phyloP scores from a whole-genome alignment of 2,329 filamentous ascomycete species.

The Cryphonectria naterciae region DNA sequence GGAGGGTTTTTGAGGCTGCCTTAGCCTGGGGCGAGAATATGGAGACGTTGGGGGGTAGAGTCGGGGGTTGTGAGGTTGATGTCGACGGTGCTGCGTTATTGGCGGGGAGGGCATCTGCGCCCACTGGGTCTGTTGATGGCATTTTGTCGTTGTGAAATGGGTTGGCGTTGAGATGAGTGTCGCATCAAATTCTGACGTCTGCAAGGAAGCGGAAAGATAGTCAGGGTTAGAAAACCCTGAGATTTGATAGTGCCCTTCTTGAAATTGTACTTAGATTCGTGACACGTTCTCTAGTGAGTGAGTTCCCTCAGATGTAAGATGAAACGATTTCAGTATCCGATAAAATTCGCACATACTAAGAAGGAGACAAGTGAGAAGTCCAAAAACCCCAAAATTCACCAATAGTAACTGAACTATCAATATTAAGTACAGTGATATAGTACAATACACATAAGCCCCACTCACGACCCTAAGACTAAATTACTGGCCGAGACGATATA shows the following conservation, averaged over 20 bases:
- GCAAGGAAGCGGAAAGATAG: neutral
- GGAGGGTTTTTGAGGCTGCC: conserved; percentile 24
- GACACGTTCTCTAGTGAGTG: too few relatives aligned
- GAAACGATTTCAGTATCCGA: too few relatives aligned
- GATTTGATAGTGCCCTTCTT: neutral
- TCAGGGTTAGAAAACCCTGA: conserved; percentile 13
- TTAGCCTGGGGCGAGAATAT: conserved; percentile 31
- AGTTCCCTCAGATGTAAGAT: too few relatives aligned
- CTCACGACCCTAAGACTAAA: too few relatives aligned
- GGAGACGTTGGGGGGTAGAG: conserved; percentile 32
- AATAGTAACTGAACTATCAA: neutral
- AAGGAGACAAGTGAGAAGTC: neutral
- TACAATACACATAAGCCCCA: neutral
- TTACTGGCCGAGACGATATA: conserved; percentile 32
- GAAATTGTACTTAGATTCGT: too few relatives aligned
- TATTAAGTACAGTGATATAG: neutral
- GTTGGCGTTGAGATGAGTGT: too few relatives aligned
- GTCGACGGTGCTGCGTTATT: neutral
- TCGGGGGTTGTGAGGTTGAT: neutral
- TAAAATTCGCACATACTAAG: too few relatives aligned
- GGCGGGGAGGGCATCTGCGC: too few relatives aligned
- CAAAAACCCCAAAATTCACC: neutral
- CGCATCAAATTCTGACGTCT: neutral
- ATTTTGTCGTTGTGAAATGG: conserved; percentile 10
- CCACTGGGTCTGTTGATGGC: conserved; percentile 12